phyloP scores from a whole-genome alignment of 352 stramenopile species.

The Thraustochytrium striatum region DNA sequence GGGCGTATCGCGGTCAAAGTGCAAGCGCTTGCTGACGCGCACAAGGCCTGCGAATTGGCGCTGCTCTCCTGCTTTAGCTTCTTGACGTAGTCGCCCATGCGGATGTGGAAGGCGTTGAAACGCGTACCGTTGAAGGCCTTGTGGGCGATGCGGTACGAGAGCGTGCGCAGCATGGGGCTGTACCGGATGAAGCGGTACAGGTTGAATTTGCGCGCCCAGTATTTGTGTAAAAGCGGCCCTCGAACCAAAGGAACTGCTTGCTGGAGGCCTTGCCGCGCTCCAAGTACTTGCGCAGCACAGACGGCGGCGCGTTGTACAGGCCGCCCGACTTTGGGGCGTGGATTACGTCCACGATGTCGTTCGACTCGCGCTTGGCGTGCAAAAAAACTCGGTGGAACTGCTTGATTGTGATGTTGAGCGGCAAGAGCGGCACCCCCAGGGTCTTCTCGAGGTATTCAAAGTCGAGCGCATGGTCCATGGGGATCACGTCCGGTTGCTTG shows the following conservation, averaged over 20 bases:
- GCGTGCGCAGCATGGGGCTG: neutral
- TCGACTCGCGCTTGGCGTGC: neutral
- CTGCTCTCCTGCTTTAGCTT: neutral
- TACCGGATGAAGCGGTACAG: neutral
- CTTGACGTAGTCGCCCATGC: neutral
- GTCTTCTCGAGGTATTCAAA: neutral
- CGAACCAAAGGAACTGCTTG: neutral
- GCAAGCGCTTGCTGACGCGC: neutral
- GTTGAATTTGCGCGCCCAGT: neutral
- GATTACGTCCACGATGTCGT: neutral
- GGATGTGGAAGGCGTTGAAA: neutral
- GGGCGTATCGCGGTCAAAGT: neutral
- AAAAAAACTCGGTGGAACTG: neutral
- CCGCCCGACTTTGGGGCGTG: neutral
- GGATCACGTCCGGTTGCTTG: conserved; percentile 7
- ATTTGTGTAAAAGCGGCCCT: neutral
- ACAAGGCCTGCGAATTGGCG: conserved; percentile 14
- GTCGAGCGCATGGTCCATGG: neutral
- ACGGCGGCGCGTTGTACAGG: neutral
- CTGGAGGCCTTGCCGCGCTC: neutral
- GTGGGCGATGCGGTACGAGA: neutral
- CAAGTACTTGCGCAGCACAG: neutral
- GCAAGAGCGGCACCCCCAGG: neutral
- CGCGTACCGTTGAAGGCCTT: neutral
- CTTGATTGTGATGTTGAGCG: neutral